Percentiles rank a stretch among this genome's conserved stretches.
Evolutionary conservation across 495 filamentous ascomycete species (phyloP).

Genomic region (Annulohypoxylon maeteangense): DNA sequence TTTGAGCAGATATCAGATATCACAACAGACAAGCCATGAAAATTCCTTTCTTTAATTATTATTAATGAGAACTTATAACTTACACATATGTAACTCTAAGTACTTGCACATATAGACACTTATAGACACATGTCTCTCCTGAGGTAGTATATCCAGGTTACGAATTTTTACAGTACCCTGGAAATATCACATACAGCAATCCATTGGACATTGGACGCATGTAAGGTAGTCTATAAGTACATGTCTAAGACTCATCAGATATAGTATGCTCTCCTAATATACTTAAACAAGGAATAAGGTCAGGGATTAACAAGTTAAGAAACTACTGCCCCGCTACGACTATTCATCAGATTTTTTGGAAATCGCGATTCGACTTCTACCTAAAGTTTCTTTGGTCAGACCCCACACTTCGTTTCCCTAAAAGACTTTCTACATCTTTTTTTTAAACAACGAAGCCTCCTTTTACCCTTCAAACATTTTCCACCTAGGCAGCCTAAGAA

Average conservation of each 20-base stretch:
- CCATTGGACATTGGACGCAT: neutral
- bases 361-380: constrained; percentile 34
- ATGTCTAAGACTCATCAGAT: constrained; percentile 14
- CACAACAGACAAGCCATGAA: constrained; percentile 24
- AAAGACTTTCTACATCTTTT: constrained; percentile 17
- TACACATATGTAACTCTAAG: constrained; percentile 2
- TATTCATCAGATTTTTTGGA: constrained; percentile 16
- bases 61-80: constrained; percentile 15
- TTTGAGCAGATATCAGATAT: constrained; percentile 41
- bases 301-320: constrained; percentile 31
- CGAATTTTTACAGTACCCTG: neutral
- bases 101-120: neutral
- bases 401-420: constrained; percentile 37
- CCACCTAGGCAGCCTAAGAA: neutral
- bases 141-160: constrained; percentile 8
- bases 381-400: constrained; percentile 11
- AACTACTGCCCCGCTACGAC: constrained; percentile 20
- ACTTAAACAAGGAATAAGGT: constrained; percentile 24
- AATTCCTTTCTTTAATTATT: constrained; percentile 19
- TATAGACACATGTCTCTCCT: neutral
- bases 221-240: neutral
- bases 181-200: constrained; percentile 10
- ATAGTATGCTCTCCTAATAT: constrained; percentile 9
- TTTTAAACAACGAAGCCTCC: constrained; percentile 9
- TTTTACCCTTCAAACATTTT: neutral